Conservation (phyloP, 352 stramenopile species). For the Phytopythium delawarense region DNA sequence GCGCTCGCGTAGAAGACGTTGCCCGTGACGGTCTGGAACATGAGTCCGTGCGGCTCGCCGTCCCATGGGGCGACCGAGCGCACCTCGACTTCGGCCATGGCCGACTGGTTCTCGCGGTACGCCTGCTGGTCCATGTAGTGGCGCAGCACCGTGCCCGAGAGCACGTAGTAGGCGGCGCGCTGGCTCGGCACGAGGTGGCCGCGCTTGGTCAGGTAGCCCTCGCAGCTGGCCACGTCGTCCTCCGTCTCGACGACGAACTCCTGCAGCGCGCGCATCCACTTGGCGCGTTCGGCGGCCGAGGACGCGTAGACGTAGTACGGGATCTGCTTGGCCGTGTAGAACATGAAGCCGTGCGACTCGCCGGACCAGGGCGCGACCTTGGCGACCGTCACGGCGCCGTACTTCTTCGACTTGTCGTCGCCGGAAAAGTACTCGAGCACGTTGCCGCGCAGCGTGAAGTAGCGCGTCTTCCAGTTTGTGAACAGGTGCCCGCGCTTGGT, state of each 20-base stretch:
- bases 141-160: slow-evolving; percentile 76
- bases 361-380: slow-evolving; percentile 85
- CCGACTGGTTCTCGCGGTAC: slow-evolving; percentile 83
- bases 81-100: slow-evolving; percentile 83
- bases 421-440: slow-evolving; percentile 83
- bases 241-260: slow-evolving; percentile 85
- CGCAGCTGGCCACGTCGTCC: slow-evolving; percentile 61
- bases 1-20: slow-evolving; percentile 84
- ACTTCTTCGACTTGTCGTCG: slow-evolving; percentile 83
- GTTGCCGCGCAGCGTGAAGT: slow-evolving; percentile 82
- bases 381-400: slow-evolving; percentile 80
- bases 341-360: slow-evolving; percentile 88
- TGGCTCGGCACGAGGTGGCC: slow-evolving; percentile 86
- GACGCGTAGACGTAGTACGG: slow-evolving; percentile 88
- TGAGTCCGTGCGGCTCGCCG: slow-evolving; percentile 74
- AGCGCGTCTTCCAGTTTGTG: slow-evolving; percentile 89
- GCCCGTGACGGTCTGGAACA: slow-evolving; percentile 83
- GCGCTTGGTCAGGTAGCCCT: slow-evolving; percentile 84
- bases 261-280: slow-evolving; percentile 79
- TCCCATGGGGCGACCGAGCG: slow-evolving; percentile 73
- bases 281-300: slow-evolving; percentile 66
- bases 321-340: slow-evolving; percentile 88
- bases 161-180: slow-evolving; percentile 82
- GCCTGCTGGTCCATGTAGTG: slow-evolving; percentile 81
- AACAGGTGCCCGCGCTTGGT: slow-evolving; percentile 88